A percentile compares a stretch with the other conserved stretches of the same genome.
These are phyloP conservation scores for Russula griseocarnosa DNA, from an alignment of 768 basidiomycete species.

Conservation along the genomic window DNA sequence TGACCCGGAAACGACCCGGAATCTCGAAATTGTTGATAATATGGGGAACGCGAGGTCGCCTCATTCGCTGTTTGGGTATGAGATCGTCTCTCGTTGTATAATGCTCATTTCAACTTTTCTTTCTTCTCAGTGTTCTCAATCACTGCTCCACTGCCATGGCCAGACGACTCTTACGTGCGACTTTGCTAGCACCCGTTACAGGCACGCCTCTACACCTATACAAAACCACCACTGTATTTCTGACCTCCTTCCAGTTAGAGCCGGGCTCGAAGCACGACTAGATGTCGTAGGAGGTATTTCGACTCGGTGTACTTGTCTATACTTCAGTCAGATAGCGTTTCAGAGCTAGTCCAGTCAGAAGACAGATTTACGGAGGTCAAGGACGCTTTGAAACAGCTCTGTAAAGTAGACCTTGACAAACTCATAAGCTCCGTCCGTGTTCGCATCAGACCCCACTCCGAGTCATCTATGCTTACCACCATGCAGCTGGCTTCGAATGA, in stretches of 20 bases:
- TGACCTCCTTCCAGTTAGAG: constrained; percentile 42
- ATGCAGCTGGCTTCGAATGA: constrained; percentile 67
- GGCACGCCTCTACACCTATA: constrained; percentile 38
- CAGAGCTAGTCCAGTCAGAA: constrained; percentile 75
- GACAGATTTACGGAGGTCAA: constrained; percentile 66
- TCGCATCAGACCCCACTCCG: not conserved
- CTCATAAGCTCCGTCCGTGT: constrained; percentile 61
- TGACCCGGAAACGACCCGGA: constrained; percentile 81
- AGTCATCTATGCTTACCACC: not conserved
- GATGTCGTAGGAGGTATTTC: constrained; percentile 76
- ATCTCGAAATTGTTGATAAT: constrained; percentile 87
- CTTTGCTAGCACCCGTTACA: constrained; percentile 77
- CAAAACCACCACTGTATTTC: not conserved
- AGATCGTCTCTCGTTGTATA: not conserved
- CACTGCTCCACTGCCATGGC: constrained; percentile 91
- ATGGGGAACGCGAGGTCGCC: constrained; percentile 58
- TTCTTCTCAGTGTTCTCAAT: constrained; percentile 56
- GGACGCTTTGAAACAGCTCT: constrained; percentile 63
- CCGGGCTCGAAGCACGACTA: constrained; percentile 71
- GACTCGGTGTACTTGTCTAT: not conserved
- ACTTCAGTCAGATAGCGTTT: constrained; percentile 13
- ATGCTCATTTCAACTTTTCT: not conserved
- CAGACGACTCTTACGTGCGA: constrained; percentile 69
- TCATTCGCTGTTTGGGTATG: constrained; percentile 78
- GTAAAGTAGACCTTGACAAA: constrained; percentile 86